phyloP scores from a whole-genome alignment of 768 basidiomycete species.

The Suillus tomentosus region DNA sequence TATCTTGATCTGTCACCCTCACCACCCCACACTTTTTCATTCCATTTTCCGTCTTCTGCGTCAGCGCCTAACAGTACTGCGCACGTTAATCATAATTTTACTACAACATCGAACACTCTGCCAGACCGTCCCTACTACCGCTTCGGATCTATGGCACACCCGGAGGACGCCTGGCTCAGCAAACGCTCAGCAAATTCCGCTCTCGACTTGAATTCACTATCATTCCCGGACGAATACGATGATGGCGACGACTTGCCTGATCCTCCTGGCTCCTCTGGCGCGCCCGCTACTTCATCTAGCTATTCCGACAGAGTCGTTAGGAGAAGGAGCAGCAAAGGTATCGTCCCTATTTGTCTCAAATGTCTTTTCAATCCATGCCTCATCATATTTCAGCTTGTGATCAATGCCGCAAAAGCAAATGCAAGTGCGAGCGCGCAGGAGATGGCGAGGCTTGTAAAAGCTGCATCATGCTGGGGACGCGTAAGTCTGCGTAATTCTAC shows the following conservation, averaged over 20 bases:
- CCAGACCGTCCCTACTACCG: conserved; percentile 22
- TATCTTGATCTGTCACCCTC: conserved; percentile 26
- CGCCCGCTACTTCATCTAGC: conserved; percentile 20
- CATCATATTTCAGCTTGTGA: conserved; percentile 62
- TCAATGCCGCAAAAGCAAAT: conserved; percentile 87
- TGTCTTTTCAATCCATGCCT: conserved; percentile 2
- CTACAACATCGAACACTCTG: conserved; percentile 3
- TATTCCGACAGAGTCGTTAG: conserved; percentile 55
- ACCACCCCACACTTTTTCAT: conserved; percentile 24
- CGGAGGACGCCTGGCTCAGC: conserved; percentile 25
- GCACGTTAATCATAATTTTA: background rate
- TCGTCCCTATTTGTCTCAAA: conserved; percentile 4
- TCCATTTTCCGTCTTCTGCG: conserved; percentile 21
- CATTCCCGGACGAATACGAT: conserved; percentile 66
- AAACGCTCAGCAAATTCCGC: conserved; percentile 21
- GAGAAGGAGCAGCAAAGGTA: conserved; percentile 78
- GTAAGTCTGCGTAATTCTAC: conserved; percentile 42
- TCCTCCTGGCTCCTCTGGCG: conserved; percentile 29
- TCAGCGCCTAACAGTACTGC: background rate
- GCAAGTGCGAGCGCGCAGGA: conserved; percentile 77
- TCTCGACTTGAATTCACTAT: conserved; percentile 35
- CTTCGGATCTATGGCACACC: conserved; percentile 29
- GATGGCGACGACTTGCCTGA: conserved; percentile 57
- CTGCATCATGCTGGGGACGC: conserved; percentile 70
- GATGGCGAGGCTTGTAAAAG: conserved; percentile 71